Evolutionary conservation across 495 filamentous ascomycete species (phyloP).

Genomic region (Evernia prunastri): DNA sequence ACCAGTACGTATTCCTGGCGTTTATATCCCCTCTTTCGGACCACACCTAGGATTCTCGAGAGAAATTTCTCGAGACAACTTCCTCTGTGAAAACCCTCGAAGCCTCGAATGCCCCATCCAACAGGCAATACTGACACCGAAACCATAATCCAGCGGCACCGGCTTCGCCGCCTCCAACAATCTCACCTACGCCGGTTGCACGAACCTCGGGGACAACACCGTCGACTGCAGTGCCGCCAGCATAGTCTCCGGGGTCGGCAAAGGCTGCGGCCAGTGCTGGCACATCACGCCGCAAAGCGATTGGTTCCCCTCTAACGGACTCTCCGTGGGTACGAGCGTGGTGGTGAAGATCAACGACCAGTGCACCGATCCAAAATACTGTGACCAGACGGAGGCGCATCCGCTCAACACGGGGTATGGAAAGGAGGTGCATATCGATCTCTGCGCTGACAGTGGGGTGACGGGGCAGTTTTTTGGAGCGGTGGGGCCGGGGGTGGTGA

Average conservation of each 20-base stretch:
- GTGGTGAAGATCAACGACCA: conserved; percentile 21
- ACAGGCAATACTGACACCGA: not conserved
- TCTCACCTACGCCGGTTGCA: conserved; percentile 15
- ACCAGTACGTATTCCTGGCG: not conserved
- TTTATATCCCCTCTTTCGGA: not conserved
- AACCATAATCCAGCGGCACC: conserved; percentile 1
- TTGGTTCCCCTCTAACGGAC: conserved; percentile 7
- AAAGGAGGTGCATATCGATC: conserved; percentile 21
- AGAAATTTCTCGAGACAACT: not conserved
- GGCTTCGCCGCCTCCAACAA: conserved; percentile 22
- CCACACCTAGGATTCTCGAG: not conserved
- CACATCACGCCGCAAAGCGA: conserved; percentile 13
- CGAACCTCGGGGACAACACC: not conserved
- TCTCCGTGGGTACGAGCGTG: conserved; percentile 3
- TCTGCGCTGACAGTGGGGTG: conserved; percentile 13
- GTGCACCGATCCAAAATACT: conserved; percentile 19
- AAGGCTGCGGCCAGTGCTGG: conserved; percentile 22
- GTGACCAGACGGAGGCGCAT: conserved; percentile 8
- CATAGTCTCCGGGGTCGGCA: conserved; percentile 16
- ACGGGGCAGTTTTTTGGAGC: conserved; percentile 22
- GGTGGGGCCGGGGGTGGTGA: conserved; percentile 16
- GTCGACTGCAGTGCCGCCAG: not conserved
- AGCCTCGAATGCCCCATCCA: not conserved
- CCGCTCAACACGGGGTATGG: conserved; percentile 17
- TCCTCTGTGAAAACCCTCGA: not conserved